Base-by-base conservation (phyloP, 768 basidiomycete genomes). In the Cystobasidium onofrii region DNA sequence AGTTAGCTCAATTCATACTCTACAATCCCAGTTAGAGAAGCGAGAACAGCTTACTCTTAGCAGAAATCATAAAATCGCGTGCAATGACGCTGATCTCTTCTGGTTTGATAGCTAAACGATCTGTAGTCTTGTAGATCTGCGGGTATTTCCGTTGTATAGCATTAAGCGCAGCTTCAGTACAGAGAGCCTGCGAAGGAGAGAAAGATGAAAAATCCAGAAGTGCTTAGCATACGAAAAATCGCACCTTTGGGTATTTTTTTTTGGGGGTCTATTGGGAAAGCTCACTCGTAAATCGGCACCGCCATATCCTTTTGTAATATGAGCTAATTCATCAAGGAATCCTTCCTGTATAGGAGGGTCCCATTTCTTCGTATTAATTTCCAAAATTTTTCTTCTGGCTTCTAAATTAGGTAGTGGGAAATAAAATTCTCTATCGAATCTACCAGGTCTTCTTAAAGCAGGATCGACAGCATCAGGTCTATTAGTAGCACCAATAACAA, bases 341-440 rank as follows among this genome's bases (percentile, higher is more conserved):
- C 81, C 84, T 44, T 84, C 76, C 13, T 81, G 85, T 0, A 87
- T 85, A 86, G 91, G 92, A 0, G 91, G 92, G 1, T 86, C 86
- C 96, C 95, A 98, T 52, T 87, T 87, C 77, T 83, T 85, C 33
- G 93, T 97, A 86, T 96, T 91, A 78, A 98, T 96, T 18, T 84
- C 83, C 78, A 98, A 81, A 75, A 99, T 98, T 82, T 87, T 89
- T 82, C 91, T 88, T 73, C 96, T 82, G 1, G 93, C 96, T 23
- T 88, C 88, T 20, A 89, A 80, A 25, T 87, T 87, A 0, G 96
- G 96, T 52, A 99, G 81, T 1, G 91, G 90, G 81, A 99, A 98
- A 82, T 96, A 98, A 81, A 99, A 98, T 82, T 98, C 95, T 64
- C 96, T 84, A 82, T 99, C 96, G 78, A 99, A 98, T 74, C 96